Evolutionary conservation across 2,329 filamentous ascomycete genomes (phyloP).

Genomic region (Apiospora aurea): DNA sequence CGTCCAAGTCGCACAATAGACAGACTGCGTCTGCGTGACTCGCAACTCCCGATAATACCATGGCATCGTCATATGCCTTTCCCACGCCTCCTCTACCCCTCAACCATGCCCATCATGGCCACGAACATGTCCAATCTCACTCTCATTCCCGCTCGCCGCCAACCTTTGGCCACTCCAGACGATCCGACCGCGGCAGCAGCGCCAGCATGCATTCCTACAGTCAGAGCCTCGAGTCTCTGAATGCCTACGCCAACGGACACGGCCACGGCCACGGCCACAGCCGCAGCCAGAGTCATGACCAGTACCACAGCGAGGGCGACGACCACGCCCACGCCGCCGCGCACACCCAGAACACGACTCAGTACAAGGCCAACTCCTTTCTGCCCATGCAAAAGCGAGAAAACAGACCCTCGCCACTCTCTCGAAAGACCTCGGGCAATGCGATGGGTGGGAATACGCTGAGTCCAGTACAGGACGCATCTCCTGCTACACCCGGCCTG

Average conservation of each 20-base stretch:
- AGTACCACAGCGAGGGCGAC: constrained; percentile 38
- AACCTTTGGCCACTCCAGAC: constrained; percentile 49
- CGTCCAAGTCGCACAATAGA: constrained; percentile 1
- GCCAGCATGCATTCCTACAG: constrained; percentile 37
- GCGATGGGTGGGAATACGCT: constrained; percentile 17
- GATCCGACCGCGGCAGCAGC: constrained; percentile 39
- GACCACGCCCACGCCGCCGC: constrained; percentile 26
- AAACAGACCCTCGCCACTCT: constrained; percentile 43
- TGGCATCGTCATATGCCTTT: constrained; percentile 61
- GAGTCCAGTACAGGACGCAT: constrained; percentile 33
- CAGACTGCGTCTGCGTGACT: constrained; percentile 6
- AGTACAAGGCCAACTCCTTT: constrained; percentile 45
- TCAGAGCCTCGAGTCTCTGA: constrained; percentile 39
- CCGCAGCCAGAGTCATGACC: constrained; percentile 44
- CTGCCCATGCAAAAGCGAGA: constrained; percentile 43
- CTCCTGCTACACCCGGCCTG: constrained; percentile 26
- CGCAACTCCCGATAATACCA: constrained; percentile 36
- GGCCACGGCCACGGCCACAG: constrained; percentile 41
- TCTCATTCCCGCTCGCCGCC: constrained; percentile 47
- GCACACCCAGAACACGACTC: constrained; percentile 36
- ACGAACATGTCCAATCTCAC: constrained; percentile 45
- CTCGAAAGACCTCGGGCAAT: constrained; percentile 38
- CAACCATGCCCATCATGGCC: constrained; percentile 52
- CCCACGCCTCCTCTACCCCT: constrained; percentile 59
- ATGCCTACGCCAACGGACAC: constrained; percentile 32